These are phyloP conservation scores for Obba rivulosa DNA, from an alignment of 768 basidiomycete genomes.

Conservation along the genomic window DNA sequence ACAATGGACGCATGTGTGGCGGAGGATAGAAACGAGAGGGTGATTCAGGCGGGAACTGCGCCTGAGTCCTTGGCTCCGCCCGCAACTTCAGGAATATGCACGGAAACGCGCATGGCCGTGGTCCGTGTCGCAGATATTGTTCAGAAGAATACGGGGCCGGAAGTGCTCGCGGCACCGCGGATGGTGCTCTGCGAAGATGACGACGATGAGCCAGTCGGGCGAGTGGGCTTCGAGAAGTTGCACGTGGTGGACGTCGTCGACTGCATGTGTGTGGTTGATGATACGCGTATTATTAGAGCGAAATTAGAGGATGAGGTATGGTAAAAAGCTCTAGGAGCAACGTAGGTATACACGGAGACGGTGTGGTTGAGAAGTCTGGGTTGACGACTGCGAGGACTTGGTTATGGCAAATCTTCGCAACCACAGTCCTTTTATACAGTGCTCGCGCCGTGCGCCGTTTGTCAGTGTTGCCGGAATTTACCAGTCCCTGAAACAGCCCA, in stretches of 20 bases:
- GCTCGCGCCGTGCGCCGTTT: no score
- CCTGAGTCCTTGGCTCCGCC: no score
- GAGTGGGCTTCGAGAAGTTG: conserved; percentile 6
- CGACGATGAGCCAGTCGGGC: conserved; percentile 6
- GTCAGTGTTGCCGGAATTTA: no score
- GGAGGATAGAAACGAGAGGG: no score
- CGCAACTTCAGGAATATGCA: no score
- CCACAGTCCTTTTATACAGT: no score
- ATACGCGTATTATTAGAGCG: background rate
- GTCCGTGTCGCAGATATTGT: background rate
- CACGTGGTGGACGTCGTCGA: background rate
- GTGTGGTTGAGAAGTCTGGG: background rate
- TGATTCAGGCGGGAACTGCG: no score
- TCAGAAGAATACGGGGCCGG: conserved; percentile 19
- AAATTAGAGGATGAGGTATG: background rate
- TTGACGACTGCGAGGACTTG: no score
- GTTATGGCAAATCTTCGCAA: no score
- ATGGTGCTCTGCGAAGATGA: conserved; percentile 4
- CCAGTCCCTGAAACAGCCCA: no score
- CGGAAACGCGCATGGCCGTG: no score
- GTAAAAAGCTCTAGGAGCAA: background rate
- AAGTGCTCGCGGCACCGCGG: conserved; percentile 12
- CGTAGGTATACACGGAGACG: background rate
- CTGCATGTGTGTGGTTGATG: conserved; percentile 9
- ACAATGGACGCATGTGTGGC: no score